Conservation (phyloP, 768 basidiomycete species). For the Boletus tylopilopsis region DNA sequence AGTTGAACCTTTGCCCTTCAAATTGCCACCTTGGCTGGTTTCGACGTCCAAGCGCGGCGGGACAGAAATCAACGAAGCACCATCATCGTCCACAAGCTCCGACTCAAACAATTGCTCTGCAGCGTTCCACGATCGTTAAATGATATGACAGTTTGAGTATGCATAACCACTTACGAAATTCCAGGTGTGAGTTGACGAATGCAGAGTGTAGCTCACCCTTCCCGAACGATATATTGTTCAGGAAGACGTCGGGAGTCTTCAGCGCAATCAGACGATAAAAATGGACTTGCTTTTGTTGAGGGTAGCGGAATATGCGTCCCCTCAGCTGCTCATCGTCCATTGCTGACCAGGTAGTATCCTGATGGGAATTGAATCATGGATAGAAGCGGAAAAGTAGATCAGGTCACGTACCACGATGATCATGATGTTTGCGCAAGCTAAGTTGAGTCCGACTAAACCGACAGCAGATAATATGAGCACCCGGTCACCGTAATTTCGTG, state of each 20-base stretch:
- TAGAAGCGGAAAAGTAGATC: neutral
- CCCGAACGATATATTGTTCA: too few relatives aligned
- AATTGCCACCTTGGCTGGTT: too few relatives aligned
- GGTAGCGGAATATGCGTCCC: neutral
- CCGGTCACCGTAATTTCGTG: neutral
- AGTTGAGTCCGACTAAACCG: neutral
- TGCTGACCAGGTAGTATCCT: neutral
- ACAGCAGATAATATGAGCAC: neutral
- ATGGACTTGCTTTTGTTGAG: neutral
- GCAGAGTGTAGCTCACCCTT: too few relatives aligned
- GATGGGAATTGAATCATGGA: neutral
- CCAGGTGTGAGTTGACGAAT: too few relatives aligned
- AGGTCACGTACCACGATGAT: neutral
- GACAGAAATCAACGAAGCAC: too few relatives aligned
- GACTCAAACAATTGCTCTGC: too few relatives aligned
- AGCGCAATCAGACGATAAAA: neutral
- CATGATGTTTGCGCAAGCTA: neutral
- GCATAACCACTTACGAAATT: too few relatives aligned
- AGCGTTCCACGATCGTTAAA: too few relatives aligned
- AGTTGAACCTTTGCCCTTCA: too few relatives aligned
- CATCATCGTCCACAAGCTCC: too few relatives aligned
- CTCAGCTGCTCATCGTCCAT: neutral
- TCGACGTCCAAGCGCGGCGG: too few relatives aligned
- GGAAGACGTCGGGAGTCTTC: neutral
- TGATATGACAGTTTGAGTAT: too few relatives aligned